These are phyloP conservation scores for Carex myosuroides DNA, from an alignment of 176 grass and related monocot species.

Conservation along the genomic window DNA sequence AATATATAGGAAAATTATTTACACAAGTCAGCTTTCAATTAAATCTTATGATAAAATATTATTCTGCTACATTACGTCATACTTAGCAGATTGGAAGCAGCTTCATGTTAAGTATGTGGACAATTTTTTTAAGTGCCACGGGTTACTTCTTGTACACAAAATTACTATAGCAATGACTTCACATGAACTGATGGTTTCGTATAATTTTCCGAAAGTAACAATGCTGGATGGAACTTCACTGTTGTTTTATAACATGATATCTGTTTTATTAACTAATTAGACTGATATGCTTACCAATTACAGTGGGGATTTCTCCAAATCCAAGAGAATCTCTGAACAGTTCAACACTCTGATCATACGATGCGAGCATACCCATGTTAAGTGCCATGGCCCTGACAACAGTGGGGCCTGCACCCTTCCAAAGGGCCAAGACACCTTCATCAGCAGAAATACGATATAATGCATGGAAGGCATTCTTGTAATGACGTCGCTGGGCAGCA, in stretches of 20 bases:
- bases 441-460: conserved; percentile 69
- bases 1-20: background rate
- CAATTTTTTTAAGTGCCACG: background rate
- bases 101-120: background rate
- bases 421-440: conserved; percentile 88
- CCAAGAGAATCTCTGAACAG: conserved; percentile 73
- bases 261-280: background rate
- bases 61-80: background rate
- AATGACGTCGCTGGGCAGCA: conserved; percentile 56
- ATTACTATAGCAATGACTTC: background rate
- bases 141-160: background rate
- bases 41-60: background rate
- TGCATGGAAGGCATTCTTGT: conserved; percentile 88
- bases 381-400: conserved; percentile 86
- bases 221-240: background rate
- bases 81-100: background rate
- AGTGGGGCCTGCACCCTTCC: conserved; percentile 91
- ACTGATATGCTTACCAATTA: conserved; percentile 49
- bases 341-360: conserved; percentile 88
- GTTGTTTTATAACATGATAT: background rate
- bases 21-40: background rate
- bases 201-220: background rate
- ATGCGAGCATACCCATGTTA: conserved; percentile 97
- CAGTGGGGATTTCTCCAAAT: conserved; percentile 69
- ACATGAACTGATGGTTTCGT: background rate